Evolutionary conservation across 2,329 filamentous ascomycete genomes (phyloP).

Genomic region (Beauveria varroae): DNA sequence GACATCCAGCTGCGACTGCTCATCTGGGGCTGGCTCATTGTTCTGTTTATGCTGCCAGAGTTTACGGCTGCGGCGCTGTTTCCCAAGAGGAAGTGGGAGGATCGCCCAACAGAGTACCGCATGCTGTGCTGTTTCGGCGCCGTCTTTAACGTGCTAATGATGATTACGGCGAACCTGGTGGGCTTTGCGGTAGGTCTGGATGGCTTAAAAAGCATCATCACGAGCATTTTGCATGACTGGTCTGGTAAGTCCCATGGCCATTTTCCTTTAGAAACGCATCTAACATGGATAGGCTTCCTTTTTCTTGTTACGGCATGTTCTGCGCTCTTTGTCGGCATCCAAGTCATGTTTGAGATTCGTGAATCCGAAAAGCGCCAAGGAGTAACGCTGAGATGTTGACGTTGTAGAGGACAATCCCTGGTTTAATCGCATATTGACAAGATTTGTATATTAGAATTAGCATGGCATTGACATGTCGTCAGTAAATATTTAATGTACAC

Average conservation of each 20-base stretch:
- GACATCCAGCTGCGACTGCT: conserved; percentile 87
- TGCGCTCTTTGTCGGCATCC: conserved; percentile 76
- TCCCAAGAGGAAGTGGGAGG: conserved; percentile 63
- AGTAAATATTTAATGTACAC: neutral
- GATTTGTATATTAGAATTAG: conserved; percentile 2
- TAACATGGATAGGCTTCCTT: conserved; percentile 45
- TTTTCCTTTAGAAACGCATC: neutral
- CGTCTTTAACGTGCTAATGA: conserved; percentile 81
- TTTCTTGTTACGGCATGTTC: conserved; percentile 67
- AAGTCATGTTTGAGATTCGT: conserved; percentile 94
- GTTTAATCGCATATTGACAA: neutral
- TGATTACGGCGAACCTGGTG: conserved; percentile 92
- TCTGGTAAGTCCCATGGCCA: conserved; percentile 40
- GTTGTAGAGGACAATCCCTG: too few relatives aligned
- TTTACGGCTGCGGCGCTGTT: conserved; percentile 65
- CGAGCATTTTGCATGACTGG: conserved; percentile 68
- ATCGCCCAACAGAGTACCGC: conserved; percentile 64
- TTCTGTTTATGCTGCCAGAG: conserved; percentile 89
- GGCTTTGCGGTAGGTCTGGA: conserved; percentile 92
- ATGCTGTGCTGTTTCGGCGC: conserved; percentile 74
- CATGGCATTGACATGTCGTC: neutral
- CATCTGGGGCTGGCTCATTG: conserved; percentile 95
- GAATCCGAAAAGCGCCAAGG: conserved; percentile 78
- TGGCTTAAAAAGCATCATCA: conserved; percentile 68
- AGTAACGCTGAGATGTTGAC: conserved; percentile 72